Evolutionary conservation across 2,329 filamentous ascomycete species (phyloP).

Genomic region (Exophiala sp.): DNA sequence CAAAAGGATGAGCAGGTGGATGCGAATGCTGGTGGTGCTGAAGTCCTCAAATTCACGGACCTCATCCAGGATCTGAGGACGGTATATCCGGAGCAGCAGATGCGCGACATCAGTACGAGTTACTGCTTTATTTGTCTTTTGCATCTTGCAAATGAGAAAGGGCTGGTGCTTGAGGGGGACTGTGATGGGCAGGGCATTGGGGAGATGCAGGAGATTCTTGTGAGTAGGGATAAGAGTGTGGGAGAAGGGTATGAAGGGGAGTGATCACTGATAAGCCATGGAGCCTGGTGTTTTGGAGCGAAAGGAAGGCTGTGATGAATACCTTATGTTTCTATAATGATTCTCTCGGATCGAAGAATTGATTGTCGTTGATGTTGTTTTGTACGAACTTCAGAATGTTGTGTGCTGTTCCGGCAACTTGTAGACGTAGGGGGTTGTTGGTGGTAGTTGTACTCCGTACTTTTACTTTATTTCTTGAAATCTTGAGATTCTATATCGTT

Average conservation of each 20-base stretch:
- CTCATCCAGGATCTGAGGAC: slow-evolving; percentile 85
- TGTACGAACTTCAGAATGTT: too few species aligned
- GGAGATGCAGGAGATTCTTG: slow-evolving; percentile 41
- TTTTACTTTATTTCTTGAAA: too few species aligned
- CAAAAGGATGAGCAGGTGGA: slow-evolving; percentile 36
- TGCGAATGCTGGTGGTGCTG: slow-evolving; percentile 33
- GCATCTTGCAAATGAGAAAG: slow-evolving; percentile 90
- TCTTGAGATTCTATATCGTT: too few species aligned
- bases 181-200: slow-evolving; percentile 35
- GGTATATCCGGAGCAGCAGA: slow-evolving; percentile 79
- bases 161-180: slow-evolving; percentile 68
- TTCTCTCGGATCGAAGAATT: too few species aligned
- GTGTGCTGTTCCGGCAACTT: too few species aligned
- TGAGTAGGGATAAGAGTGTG: slow-evolving; percentile 23
- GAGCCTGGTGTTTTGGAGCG: neutral
- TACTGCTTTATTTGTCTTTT: slow-evolving; percentile 90
- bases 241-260: slow-evolving; percentile 32
- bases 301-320: neutral
- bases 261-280: slow-evolving; percentile 7
- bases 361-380: too few species aligned
- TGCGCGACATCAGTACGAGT: slow-evolving; percentile 92
- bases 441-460: too few species aligned
- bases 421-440: too few species aligned
- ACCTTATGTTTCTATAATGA: too few species aligned
- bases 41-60: slow-evolving; percentile 75